Evolutionary conservation across 495 filamentous ascomycete species (phyloP), one percentile per base, ranked within the genome.

Genomic region (Sordaria brevicollis): DNA sequence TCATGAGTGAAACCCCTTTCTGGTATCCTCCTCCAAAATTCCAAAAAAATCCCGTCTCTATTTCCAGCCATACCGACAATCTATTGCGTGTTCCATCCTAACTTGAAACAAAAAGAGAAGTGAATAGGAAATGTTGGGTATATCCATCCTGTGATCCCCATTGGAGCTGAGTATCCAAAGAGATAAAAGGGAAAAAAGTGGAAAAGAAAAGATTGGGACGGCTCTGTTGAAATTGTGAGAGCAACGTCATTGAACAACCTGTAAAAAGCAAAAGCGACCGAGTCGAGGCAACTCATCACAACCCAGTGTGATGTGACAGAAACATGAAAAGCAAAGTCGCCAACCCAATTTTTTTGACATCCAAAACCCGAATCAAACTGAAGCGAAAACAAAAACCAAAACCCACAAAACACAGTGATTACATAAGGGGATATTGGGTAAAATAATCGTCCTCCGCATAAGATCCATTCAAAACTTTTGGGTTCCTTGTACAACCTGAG

Each of bases 141-240:
- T 79, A 79, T 79, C 77, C 77, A 77, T 76, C 77, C 74, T 75
- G 77, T 73, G 72, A 73, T 71, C 73, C 67, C 74, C 76, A 68
- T 31, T 62, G 49, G 49, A 62, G 49, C 49, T 8, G 49, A 62
- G 5, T 62, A 33, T 62, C 29, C 13, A 62, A n/a, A 69, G 36
- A 65, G 33, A 54, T 43, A 72, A 68, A 43, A 43, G 66, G 68
- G 68, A 68, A 74, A 72, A 65, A 73, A 72, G 41, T 33, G 29
- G 39, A 67, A 29, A 72, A 69, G 29, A 72, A 69, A 38, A 31
- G 49, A 68, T 68, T 35, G 5, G 31, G 66, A 73, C 70, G 69
- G 72, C 69, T 69, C 67, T 69, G 67, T 10, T 29, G 33, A 71
- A 76, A 73, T 68, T 75, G 67, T 68, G 35, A 38, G 65, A 73